Percentiles rank a stretch among this genome's conserved stretches.
Conservation (phyloP, 129 eudicot genomes). For the Scalesia atractyloides region DNA sequence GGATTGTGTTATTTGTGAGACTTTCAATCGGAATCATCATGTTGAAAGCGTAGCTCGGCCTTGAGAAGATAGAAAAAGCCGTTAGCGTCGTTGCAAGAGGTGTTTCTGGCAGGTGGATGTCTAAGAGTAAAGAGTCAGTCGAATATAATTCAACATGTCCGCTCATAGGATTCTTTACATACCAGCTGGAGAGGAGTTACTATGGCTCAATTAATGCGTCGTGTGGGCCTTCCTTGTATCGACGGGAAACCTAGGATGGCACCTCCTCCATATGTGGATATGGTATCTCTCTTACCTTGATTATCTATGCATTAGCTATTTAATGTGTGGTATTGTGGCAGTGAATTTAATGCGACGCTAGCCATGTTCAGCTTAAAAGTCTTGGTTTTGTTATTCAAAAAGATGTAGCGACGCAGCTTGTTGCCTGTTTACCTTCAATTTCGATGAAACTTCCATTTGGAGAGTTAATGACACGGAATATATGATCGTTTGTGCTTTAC, state of each 20-base stretch:
- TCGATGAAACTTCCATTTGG: too few relatives aligned
- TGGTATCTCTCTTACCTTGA: background rate
- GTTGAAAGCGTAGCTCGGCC: too few relatives aligned
- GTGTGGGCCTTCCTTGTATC: background rate
- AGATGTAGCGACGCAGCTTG: too few relatives aligned
- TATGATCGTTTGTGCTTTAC: too few relatives aligned
- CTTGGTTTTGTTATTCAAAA: too few relatives aligned
- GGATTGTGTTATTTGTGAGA: slow-evolving; percentile 5
- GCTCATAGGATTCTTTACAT: too few relatives aligned
- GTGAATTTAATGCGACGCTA: too few relatives aligned
- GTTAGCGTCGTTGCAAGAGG: background rate
- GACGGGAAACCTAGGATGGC: background rate
- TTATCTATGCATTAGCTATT: background rate
- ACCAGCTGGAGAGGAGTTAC: too few relatives aligned
- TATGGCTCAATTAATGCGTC: background rate
- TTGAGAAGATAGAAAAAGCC: background rate
- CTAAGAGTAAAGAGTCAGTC: background rate
- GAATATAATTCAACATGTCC: too few relatives aligned
- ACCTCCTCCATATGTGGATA: background rate
- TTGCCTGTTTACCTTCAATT: too few relatives aligned
- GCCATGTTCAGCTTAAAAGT: too few relatives aligned
- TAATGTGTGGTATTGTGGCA: background rate
- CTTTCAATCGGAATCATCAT: background rate
- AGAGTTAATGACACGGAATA: too few relatives aligned
- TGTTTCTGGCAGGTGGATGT: background rate